phyloP scores from a whole-genome alignment of 495 filamentous ascomycete genomes.

The Xylaria curta region DNA sequence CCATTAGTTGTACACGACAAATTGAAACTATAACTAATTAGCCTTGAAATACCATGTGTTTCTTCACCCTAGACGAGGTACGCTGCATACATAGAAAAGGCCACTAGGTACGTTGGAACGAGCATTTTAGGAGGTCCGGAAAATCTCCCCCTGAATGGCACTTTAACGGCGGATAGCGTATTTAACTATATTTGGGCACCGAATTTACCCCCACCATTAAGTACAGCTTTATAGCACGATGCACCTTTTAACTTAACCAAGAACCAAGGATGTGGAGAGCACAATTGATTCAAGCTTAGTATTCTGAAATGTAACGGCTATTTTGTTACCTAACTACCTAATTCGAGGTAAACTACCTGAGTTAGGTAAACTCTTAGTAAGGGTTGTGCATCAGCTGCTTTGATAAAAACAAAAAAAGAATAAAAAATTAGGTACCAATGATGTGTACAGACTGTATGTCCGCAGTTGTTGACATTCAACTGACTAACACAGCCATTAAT shows the following conservation, averaged over 20 bases:
- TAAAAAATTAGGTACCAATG: too few relatives aligned
- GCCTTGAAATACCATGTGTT: not conserved
- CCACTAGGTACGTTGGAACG: not conserved
- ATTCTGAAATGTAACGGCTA: not conserved
- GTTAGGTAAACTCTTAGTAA: too few relatives aligned
- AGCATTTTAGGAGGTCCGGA: not conserved
- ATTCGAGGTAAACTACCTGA: not conserved
- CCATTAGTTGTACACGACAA: too few relatives aligned
- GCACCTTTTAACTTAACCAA: not conserved
- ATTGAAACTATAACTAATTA: too few relatives aligned
- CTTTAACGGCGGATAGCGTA: not conserved
- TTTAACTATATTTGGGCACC: conserved; percentile 1
- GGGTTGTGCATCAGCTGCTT: too few relatives aligned
- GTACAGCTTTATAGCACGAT: not conserved
- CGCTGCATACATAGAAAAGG: not conserved
- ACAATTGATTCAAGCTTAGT: not conserved
- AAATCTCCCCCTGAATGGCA: not conserved
- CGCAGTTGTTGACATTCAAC: too few relatives aligned
- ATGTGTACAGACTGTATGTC: too few relatives aligned
- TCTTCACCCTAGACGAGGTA: not conserved
- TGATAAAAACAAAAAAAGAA: too few relatives aligned
- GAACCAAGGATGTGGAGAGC: not conserved
- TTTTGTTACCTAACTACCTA: not conserved
- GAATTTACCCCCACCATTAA: conserved; percentile 5
- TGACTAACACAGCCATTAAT: not conserved